These are phyloP conservation scores for Russula sp. DNA, from an alignment of 768 basidiomycete genomes.

Conservation along the genomic window DNA sequence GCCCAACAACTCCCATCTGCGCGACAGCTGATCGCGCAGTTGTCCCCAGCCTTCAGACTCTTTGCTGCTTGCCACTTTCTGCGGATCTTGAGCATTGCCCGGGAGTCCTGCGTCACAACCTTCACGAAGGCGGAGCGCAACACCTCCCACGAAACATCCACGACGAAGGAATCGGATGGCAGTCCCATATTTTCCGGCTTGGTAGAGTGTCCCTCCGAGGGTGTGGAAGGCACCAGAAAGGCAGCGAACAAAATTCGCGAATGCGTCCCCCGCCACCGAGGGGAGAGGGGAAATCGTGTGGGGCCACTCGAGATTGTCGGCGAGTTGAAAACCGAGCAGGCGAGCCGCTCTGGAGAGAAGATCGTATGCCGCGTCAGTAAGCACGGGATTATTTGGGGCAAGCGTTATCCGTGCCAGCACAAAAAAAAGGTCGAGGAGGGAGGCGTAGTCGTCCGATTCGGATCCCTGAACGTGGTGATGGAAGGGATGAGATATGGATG, in stretches of 20 bases:
- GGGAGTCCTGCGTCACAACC: conserved; percentile 4
- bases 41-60: conserved; percentile 45
- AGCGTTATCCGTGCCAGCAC: conserved; percentile 44
- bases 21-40: conserved; percentile 58
- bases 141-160: conserved; percentile 55
- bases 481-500: neutral
- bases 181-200: conserved; percentile 51
- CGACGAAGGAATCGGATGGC: conserved; percentile 63
- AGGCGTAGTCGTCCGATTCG: conserved; percentile 35
- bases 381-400: conserved; percentile 37
- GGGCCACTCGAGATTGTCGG: neutral
- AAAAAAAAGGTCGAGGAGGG: conserved; percentile 52
- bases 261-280: conserved; percentile 1
- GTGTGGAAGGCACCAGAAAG: conserved; percentile 69
- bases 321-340: conserved; percentile 25
- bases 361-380: conserved; percentile 43
- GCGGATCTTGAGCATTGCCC: conserved; percentile 29
- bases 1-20: conserved; percentile 77
- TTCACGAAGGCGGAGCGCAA: conserved; percentile 29
- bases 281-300: neutral
- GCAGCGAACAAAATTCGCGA: conserved; percentile 58
- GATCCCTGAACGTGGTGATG: conserved; percentile 16
- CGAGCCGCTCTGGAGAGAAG: conserved; percentile 41
- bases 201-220: conserved; percentile 63
- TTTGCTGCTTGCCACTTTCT: conserved; percentile 17